Evolutionary conservation across 805 yeast genomes (phyloP).

Genomic region (Candida arabinofermentans): DNA sequence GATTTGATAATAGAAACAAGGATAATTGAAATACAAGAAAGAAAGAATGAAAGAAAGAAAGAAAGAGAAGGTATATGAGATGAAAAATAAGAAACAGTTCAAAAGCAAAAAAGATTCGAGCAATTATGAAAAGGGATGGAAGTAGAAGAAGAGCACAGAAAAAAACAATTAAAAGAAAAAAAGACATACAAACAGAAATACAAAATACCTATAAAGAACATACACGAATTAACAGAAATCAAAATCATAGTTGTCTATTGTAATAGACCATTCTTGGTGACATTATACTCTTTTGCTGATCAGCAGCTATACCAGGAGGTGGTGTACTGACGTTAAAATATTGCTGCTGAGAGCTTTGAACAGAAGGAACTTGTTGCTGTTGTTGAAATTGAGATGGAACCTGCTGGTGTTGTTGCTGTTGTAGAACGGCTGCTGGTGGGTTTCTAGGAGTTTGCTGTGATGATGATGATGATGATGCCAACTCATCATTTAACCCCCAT

Average conservation of each 20-base stretch:
- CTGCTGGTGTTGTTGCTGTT: conserved; percentile 7
- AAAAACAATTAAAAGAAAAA: not conserved
- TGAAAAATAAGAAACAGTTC: not conserved
- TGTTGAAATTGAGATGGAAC: conserved; percentile 5
- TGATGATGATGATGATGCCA: not conserved
- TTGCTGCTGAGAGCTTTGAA: conserved; percentile 5
- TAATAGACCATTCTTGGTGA: conserved; percentile 24
- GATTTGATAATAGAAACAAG: too few relatives aligned
- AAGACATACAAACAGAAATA: not conserved
- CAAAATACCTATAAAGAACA: not conserved
- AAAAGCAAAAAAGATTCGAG: not conserved
- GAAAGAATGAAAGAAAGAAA: not conserved
- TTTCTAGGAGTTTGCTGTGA: not conserved
- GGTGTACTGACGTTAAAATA: conserved; percentile 11
- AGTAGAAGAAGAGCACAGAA: not conserved
- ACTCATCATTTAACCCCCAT: conserved; percentile 29
- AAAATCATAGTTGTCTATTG: conserved; percentile 4
- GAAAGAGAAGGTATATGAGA: too few relatives aligned
- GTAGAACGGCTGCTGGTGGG: not conserved
- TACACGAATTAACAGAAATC: not conserved
- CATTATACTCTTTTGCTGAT: conserved; percentile 17
- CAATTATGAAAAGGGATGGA: not conserved
- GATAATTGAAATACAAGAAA: not conserved
- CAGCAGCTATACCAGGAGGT: conserved; percentile 16
- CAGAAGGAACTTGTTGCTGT: conserved; percentile 6